Evolutionary conservation across 1,139 yeast species (phyloP).

Genomic region (Lodderomyces parapsilosis): DNA sequence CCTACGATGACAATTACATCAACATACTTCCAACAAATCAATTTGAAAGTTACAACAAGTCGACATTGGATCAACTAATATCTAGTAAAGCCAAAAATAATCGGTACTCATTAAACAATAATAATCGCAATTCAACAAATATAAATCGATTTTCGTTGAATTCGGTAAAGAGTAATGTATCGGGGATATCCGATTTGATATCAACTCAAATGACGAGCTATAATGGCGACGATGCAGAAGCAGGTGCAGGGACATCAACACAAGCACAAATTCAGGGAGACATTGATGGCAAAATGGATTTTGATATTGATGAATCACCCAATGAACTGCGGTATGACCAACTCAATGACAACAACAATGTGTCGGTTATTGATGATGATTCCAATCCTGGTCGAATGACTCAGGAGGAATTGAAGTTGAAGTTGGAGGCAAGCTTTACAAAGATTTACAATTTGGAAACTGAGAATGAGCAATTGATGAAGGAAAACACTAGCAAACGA

Average conservation of each 20-base stretch:
- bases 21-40: slow-evolving; percentile 24
- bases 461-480: slow-evolving; percentile 23
- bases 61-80: slow-evolving; percentile 31
- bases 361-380: neutral
- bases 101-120: neutral
- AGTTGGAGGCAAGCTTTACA: slow-evolving; percentile 41
- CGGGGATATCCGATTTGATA: slow-evolving; percentile 42
- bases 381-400: slow-evolving; percentile 17
- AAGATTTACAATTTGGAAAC: slow-evolving; percentile 36
- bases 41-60: slow-evolving; percentile 34
- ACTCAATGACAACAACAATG: too few relatives aligned
- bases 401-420: slow-evolving; percentile 34
- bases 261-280: too few relatives aligned
- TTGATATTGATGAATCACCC: too few relatives aligned
- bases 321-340: too few relatives aligned
- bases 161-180: slow-evolving; percentile 41
- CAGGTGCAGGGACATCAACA: too few relatives aligned
- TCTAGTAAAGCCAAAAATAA: slow-evolving; percentile 1
- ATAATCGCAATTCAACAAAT: slow-evolving; percentile 7
- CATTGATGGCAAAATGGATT: too few relatives aligned
- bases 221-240: slow-evolving; percentile 29
- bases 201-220: slow-evolving; percentile 40
- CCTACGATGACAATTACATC: slow-evolving; percentile 31
- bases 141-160: slow-evolving; percentile 36
- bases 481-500: slow-evolving; percentile 4